Base-by-base conservation (phyloP, 768 basidiomycete species). In the Lepiota brunneoincarnata region DNA sequence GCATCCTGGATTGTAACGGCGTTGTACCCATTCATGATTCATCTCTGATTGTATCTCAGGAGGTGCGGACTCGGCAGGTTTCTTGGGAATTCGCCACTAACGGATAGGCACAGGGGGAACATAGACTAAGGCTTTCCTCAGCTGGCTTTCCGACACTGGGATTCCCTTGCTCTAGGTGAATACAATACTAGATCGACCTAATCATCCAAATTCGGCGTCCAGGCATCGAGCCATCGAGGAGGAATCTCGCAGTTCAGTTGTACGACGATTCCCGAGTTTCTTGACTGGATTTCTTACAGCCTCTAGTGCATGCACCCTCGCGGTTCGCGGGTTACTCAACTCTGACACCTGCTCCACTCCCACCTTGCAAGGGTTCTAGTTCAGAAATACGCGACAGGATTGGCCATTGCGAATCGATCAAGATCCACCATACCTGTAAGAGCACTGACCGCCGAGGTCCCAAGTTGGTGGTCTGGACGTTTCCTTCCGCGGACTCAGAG, bases 1-100 rank as follows among this genome's bases (percentile, higher is more conserved):
- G n/a, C n/a, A 20, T 26, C 4, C 49, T 31, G 38, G 15, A 41
- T 12, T 28, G 24, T 49, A 20, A 20, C 18, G n/a, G 37, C 49
- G 21, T 39, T 31, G 37, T 35, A 39, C 43, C 21, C 28, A 17
- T 40, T 46, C 2, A 1, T 21, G 44, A 26, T 45, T 43, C 45
- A 52, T 52, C 42, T 52, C 43, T 35, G 52, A 18, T 21, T 39
- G n/a, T 31, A 54, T 54, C 44, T 54, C 44, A 38, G 40, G 50
- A 38, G 12, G 26, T 26, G n/a, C 12, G 26, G 24, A 15, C 23
- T 38, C 43, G 36, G 21, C 34, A 21, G 36, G 20, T 45, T 10
- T 3, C 31, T 42, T 35, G n/a, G 17, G 42, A 39, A 14, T 42
- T 45, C 46, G 31, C 52, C 36, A 6, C 52, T 23, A 28, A 28